These are phyloP conservation scores for Tetrahymena thermophila DNA, from an alignment of 73 alveolate species.

Conservation along the genomic window DNA sequence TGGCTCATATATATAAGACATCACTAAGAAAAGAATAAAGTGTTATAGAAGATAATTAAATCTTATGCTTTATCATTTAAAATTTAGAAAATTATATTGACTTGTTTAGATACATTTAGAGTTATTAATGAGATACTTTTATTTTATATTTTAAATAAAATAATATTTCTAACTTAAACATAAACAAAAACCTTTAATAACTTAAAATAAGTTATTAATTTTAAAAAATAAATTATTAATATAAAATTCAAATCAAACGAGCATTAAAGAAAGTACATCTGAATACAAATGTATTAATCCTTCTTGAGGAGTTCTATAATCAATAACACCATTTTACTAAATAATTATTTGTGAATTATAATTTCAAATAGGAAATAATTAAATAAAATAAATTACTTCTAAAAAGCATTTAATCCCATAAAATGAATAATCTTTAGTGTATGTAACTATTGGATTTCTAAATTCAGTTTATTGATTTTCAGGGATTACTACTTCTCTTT, in stretches of 20 bases:
- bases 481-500: background rate
- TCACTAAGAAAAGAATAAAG: background rate
- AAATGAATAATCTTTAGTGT: background rate
- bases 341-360: too few relatives aligned
- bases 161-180: background rate
- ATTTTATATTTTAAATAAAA: too few relatives aligned
- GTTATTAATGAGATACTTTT: too few relatives aligned
- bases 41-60: background rate
- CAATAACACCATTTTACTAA: background rate
- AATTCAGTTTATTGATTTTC: background rate
- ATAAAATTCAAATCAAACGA: background rate
- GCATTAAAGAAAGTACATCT: background rate
- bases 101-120: too few relatives aligned
- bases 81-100: too few relatives aligned
- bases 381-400: background rate
- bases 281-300: background rate
- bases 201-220: background rate
- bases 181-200: background rate
- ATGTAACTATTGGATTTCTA: background rate
- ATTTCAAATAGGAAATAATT: background rate
- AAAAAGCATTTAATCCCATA: background rate
- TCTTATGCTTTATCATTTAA: background rate
- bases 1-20: background rate
- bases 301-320: background rate
- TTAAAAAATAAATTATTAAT: too few relatives aligned